Conservation (phyloP, 2,329 filamentous ascomycete genomes). For the Cercospora sp. region DNA sequence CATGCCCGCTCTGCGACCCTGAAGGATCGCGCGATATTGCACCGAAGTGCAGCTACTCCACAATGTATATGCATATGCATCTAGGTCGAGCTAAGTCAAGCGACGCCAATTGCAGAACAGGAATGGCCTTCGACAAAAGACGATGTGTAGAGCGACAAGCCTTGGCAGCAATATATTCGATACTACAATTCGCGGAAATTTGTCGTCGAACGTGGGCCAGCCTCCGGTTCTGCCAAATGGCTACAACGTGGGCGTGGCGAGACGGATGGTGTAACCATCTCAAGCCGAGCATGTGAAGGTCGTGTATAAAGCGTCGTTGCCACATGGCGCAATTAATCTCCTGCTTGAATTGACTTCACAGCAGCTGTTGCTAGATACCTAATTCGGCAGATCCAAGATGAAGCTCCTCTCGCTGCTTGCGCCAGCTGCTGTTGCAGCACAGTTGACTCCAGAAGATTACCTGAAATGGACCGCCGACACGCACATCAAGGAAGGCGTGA, state of each 20-base stretch:
- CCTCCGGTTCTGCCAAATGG: conserved; percentile 11
- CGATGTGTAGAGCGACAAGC: not conserved
- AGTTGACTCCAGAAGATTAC: conserved; percentile 22
- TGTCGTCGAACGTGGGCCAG: not conserved
- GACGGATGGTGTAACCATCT: not conserved
- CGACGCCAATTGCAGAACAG: conserved; percentile 5
- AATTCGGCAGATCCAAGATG: conserved; percentile 7
- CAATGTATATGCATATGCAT: not conserved
- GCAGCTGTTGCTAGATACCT: not conserved
- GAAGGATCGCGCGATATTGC: conserved; percentile 1
- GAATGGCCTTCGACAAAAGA: not conserved
- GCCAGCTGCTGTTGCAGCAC: conserved; percentile 3
- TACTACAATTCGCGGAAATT: conserved; percentile 6
- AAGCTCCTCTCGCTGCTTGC: conserved; percentile 13
- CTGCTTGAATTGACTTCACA: not conserved
- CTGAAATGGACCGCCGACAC: conserved; percentile 23
- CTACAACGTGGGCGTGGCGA: not conserved
- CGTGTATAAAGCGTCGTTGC: not conserved
- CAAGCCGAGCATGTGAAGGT: not conserved
- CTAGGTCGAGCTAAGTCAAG: conserved; percentile 4
- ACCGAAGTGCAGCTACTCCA: conserved; percentile 6
- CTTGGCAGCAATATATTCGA: conserved; percentile 15
- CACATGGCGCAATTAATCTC: conserved; percentile 2
- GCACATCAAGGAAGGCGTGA: conserved; percentile 18
- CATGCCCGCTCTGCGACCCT: not conserved